Evolutionary conservation across 306 rosid genomes (phyloP).

Genomic region (Hippophae tibetana): DNA sequence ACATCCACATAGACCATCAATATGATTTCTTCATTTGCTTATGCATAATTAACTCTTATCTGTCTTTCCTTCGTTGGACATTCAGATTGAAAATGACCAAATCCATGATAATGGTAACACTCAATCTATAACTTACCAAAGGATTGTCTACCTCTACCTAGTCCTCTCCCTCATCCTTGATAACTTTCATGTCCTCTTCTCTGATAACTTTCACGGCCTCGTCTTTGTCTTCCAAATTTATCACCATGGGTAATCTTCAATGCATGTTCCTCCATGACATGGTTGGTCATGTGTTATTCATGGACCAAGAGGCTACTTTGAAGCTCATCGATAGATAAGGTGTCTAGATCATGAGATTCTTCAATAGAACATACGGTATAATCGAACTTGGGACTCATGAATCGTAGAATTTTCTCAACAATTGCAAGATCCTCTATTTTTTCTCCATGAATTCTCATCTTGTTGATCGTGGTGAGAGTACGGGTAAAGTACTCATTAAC

Average conservation of each 20-base stretch:
- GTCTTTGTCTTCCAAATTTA: too few species aligned
- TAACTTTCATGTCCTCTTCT: background rate
- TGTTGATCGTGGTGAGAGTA: background rate
- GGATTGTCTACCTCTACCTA: too few species aligned
- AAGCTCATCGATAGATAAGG: background rate
- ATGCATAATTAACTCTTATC: background rate
- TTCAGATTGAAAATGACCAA: background rate
- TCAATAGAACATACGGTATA: background rate
- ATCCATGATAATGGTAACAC: background rate
- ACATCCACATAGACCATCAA: background rate
- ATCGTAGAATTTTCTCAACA: background rate
- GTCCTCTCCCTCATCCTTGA: too few species aligned
- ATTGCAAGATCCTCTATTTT: background rate
- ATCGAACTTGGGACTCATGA: background rate
- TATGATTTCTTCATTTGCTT: background rate
- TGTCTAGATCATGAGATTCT: background rate
- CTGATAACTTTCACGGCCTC: too few species aligned
- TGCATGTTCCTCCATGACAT: too few species aligned
- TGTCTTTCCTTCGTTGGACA: background rate
- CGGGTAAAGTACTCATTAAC: background rate
- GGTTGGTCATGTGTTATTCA: background rate
- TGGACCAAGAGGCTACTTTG: background rate
- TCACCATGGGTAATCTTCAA: too few species aligned
- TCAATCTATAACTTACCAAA: too few species aligned
- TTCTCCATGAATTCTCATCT: background rate